Evolutionary conservation across 1,284 basidiomycete species (phyloP).

Genomic region (Microbotryum intermedium): DNA sequence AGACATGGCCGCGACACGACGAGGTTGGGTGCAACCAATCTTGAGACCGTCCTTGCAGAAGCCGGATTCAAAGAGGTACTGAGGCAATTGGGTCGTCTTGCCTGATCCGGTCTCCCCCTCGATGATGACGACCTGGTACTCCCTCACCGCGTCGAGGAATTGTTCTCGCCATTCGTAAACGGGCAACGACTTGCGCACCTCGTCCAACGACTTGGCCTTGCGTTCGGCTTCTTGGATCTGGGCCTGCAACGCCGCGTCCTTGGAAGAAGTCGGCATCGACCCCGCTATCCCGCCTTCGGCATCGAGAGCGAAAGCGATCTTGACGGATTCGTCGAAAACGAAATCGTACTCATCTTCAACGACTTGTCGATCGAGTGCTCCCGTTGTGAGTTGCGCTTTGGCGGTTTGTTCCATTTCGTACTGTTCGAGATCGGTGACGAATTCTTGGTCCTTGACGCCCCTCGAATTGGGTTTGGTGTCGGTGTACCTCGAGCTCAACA

Average conservation of each 20-base stretch:
- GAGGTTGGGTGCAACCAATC: conserved; percentile 95
- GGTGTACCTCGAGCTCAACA: conserved; percentile 87
- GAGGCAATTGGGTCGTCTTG: conserved; percentile 96
- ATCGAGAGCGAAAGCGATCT: conserved; percentile 79
- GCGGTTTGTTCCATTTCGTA: conserved; percentile 79
- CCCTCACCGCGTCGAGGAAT: conserved; percentile 76
- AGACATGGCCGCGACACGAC: conserved; percentile 98
- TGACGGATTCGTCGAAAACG: conserved; percentile 95
- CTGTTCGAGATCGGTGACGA: conserved; percentile 90
- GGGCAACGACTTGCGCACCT: conserved; percentile 81
- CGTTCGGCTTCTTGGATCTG: conserved; percentile 84
- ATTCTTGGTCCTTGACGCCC: conserved; percentile 59
- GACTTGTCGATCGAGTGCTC: conserved; percentile 78
- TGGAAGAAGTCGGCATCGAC: conserved; percentile 55
- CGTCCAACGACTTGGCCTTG: conserved; percentile 76
- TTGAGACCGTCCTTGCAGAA: conserved; percentile 82
- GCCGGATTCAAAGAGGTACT: conserved; percentile 95
- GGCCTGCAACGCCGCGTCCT: conserved; percentile 72
- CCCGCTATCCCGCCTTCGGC: conserved; percentile 48
- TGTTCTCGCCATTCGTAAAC: conserved; percentile 80
- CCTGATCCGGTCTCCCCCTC: conserved; percentile 49
- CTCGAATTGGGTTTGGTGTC: conserved; percentile 69
- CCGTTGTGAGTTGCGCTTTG: conserved; percentile 77
- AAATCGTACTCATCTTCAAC: conserved; percentile 81
- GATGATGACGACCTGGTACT: conserved; percentile 59